phyloP scores from a whole-genome alignment of 768 basidiomycete genomes.

The Agrocybe praecox region DNA sequence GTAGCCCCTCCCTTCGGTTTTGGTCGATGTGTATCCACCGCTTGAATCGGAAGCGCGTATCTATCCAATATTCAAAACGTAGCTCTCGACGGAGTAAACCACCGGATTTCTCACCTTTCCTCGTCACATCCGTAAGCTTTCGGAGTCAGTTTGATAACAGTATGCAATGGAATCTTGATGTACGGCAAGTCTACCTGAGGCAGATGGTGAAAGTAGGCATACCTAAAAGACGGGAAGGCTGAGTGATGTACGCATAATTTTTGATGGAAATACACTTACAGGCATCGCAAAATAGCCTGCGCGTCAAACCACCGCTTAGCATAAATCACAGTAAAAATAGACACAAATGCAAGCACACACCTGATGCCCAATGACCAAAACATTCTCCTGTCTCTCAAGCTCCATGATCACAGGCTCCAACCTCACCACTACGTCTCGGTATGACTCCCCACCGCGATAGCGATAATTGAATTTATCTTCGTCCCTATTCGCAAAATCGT shows the following conservation, averaged over 20 bases:
- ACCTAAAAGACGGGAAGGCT: conserved; percentile 49
- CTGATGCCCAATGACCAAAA: conserved; percentile 96
- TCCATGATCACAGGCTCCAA: conserved; percentile 99
- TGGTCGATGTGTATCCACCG: conserved; percentile 91
- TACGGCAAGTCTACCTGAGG: conserved; percentile 95
- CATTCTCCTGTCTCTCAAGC: conserved; percentile 96
- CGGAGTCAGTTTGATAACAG: conserved; percentile 97
- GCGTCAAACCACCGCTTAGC: conserved; percentile 7
- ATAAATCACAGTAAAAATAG: background rate
- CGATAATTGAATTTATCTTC: conserved; percentile 99
- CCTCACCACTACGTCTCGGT: conserved; percentile 93
- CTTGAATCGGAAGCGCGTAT: conserved; percentile 87
- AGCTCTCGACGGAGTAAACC: background rate
- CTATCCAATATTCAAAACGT: conserved; percentile 39
- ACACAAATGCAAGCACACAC: conserved; percentile 31
- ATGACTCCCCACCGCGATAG: conserved; percentile 96
- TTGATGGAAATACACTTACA: conserved; percentile 62
- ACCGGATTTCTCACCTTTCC: conserved; percentile 62
- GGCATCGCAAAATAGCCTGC: conserved; percentile 77
- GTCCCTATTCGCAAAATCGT: conserved; percentile 97
- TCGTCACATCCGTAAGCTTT: conserved; percentile 99
- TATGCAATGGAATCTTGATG: conserved; percentile 96
- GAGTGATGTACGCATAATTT: background rate
- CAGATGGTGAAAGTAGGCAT: conserved; percentile 95
- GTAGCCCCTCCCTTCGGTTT: conserved; percentile 46